These are phyloP conservation scores for Licmophora abbreviata DNA, from an alignment of 108 stramenopile genomes.

Conservation along the genomic window DNA sequence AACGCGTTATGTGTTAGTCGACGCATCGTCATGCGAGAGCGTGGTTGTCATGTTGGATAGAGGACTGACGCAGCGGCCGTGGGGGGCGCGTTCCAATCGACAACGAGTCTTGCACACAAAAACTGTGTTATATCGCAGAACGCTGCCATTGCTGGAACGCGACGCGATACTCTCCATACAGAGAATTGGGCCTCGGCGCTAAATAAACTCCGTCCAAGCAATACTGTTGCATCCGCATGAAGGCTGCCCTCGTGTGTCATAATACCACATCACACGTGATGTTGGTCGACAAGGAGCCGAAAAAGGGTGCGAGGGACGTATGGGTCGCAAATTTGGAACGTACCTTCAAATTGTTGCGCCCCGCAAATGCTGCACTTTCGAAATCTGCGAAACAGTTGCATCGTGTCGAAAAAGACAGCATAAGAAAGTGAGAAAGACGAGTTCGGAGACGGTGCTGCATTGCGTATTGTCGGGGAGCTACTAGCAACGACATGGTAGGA, in stretches of 20 bases:
- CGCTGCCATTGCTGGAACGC: not conserved
- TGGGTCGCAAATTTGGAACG: no score
- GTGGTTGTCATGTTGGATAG: conserved; percentile 2
- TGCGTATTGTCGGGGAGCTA: not conserved
- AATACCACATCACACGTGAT: no score
- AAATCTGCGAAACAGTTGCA: not conserved
- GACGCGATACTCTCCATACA: not conserved
- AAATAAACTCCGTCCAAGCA: no score
- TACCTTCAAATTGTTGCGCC: not conserved
- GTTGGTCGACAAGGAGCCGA: no score
- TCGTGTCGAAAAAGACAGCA: not conserved
- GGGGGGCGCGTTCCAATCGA: not conserved
- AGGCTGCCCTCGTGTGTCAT: no score
- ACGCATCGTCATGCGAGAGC: no score
- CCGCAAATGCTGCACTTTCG: not conserved
- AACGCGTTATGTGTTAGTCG: no score
- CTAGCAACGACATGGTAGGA: not conserved
- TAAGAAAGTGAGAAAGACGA: not conserved
- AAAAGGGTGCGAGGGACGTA: no score
- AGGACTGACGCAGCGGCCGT: conserved; percentile 1
- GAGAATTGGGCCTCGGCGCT: not conserved
- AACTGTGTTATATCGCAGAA: not conserved
- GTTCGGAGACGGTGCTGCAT: not conserved
- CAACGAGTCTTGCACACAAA: conserved; percentile 1
- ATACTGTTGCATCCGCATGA: no score